Conservation (phyloP, 805 yeast species). For the Hanseniaspora pseudoguilliermondii region DNA sequence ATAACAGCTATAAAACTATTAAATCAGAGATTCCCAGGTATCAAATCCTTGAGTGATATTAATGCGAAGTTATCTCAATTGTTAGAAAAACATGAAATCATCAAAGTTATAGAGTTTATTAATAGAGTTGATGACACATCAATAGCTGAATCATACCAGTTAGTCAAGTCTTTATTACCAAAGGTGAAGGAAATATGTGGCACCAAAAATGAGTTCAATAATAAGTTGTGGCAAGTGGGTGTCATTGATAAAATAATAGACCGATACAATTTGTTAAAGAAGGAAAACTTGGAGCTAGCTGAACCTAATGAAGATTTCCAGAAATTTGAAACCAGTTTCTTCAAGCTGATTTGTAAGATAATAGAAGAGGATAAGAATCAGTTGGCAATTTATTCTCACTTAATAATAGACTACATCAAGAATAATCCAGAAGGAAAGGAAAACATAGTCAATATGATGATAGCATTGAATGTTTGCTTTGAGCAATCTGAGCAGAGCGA, state of each 20-base stretch:
- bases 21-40: constrained; percentile 3
- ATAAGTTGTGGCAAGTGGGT: constrained; percentile 8
- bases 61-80: background rate
- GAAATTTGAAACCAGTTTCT: constrained; percentile 1
- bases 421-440: constrained; percentile 6
- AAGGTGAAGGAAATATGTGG: background rate
- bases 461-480: constrained; percentile 1
- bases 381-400: background rate
- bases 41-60: background rate
- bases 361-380: background rate
- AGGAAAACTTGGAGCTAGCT: background rate
- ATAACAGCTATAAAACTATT: background rate
- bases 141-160: background rate
- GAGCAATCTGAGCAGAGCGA: background rate
- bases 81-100: constrained; percentile 2
- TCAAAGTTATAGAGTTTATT: constrained; percentile 7
- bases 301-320: background rate
- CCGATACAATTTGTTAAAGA: constrained; percentile 3
- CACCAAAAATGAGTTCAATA: background rate
- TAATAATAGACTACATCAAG: constrained; percentile 4
- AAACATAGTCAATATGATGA: background rate
- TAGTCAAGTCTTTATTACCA: background rate
- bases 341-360: background rate
- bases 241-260: constrained; percentile 5
- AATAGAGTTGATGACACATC: constrained; percentile 9